Base-by-base conservation (phyloP, 1,139 yeast species). In the Sugiyamaella grinbergsii region DNA sequence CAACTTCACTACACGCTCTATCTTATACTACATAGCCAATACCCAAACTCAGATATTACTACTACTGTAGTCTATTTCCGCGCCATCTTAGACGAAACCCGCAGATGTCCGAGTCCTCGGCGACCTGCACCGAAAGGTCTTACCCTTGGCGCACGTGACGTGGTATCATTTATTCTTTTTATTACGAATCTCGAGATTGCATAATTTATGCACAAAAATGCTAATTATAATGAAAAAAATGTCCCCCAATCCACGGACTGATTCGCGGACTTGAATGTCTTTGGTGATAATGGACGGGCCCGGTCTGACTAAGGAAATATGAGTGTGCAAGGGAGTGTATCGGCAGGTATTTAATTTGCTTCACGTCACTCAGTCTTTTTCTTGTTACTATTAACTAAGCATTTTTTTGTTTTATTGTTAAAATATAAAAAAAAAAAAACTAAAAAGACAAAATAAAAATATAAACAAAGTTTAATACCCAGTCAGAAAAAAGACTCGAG, bases 81-180 rank as follows among this genome's bases (percentile, higher is more conserved):
- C n/a, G n/a, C n/a, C n/a, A n/a, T n/a, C n/a, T n/a, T n/a, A n/a
- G n/a, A n/a, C n/a, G n/a, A n/a, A n/a, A n/a, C n/a, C n/a, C n/a
- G n/a, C n/a, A n/a, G n/a, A n/a, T n/a, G n/a, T n/a, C n/a, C n/a
- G n/a, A n/a, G n/a, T n/a, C n/a, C n/a, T n/a, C n/a, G n/a, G n/a
- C n/a, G n/a, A n/a, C n/a, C n/a, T n/a, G n/a, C n/a, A n/a, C n/a
- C n/a, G n/a, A n/a, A n/a, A n/a, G n/a, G n/a, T n/a, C n/a, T n/a
- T n/a, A 13, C 36, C 19, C 11, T 33, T 33, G 38, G 38, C 16
- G 19, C 45, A 41, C 45, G 45, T 41, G 45, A 41, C 31, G n/a
- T 41, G 45, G 23, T 41, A 41, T 41, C 45, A 41, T 41, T 15
- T 32, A n/a, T 18, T 19, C n/a, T 15, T 10, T 13, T 19, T 10